Base-by-base conservation (phyloP, 2,329 filamentous ascomycete genomes). In the Sporothrix dimorphospora region DNA sequence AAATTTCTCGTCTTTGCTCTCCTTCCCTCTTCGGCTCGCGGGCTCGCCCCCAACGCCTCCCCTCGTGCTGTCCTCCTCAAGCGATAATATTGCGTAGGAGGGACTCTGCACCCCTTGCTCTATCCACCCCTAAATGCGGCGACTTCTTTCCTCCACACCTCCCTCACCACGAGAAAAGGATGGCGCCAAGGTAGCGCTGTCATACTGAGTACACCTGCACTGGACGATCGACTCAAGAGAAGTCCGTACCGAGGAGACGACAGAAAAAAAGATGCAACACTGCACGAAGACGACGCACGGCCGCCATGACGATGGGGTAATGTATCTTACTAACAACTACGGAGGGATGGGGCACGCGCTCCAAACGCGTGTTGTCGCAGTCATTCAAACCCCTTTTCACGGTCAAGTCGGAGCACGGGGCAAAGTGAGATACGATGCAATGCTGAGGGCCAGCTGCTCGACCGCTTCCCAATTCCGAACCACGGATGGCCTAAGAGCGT, bases 61-160 rank as follows among this genome's bases (percentile, higher is more conserved):
- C 30, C 55, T 61, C 55, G 7, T 38, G 55, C 55, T 55, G 12
- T 55, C 16, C 27, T 57, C 19, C 30, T 59, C 19, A 11, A 59
- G 55, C 30, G n/a, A 6, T 55, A 55, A 19, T 55, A 55, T 55
- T 59, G 55, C 19, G 55, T 59, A 19, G 55, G 55, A 40, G 55
- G 55, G 16, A 61, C 30, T 21, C 1, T 30, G 16, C 27, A 30
- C 51, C 55, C 55, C 55, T 59, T 34, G 55, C 38, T 63, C 30
- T 61, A 4, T 40, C 57, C 40, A 63, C 38, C 19, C n/a, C 38
- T 27, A 27, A 45, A 12, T 27, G 38, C 59, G 59, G 59, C 38
- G 38, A 42, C 40, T 45, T 45, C 34, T 63, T 12, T 45, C 57
- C 57, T 63, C 59, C 59, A 63, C 59, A 63, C 57, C 57, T 63